These are phyloP conservation scores for Pulveroboletus ravenelii DNA, from an alignment of 768 basidiomycete genomes.

Conservation along the genomic window DNA sequence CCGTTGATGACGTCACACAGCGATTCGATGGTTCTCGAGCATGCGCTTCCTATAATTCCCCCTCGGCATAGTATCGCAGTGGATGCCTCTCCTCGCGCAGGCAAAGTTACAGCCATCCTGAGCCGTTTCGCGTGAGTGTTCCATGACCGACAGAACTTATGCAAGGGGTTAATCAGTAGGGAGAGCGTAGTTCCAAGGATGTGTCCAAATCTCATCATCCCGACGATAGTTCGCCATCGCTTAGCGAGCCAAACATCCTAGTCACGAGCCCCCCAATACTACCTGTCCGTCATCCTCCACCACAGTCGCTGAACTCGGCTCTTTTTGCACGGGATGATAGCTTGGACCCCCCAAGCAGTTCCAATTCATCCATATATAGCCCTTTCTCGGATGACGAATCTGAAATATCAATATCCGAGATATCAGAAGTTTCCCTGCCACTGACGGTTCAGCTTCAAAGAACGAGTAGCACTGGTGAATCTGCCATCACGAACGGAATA, in stretches of 20 bases:
- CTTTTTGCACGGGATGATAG: conserved; percentile 23
- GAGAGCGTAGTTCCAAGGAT: conserved; percentile 19
- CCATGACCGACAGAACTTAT: neutral
- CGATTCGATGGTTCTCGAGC: conserved; percentile 15
- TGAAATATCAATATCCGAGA: conserved; percentile 18
- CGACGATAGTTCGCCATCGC: conserved; percentile 15
- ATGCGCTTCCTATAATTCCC: conserved; percentile 11
- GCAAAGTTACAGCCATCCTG: conserved; percentile 38
- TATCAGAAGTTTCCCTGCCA: conserved; percentile 13
- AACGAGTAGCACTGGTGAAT: conserved; percentile 3
- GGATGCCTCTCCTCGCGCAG: conserved; percentile 7
- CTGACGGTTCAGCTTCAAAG: conserved; percentile 7
- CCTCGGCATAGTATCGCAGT: conserved; percentile 9
- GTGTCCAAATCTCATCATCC: conserved; percentile 8
- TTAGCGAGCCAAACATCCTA: conserved; percentile 24
- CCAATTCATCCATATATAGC: conserved; percentile 21
- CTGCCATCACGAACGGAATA: neutral
- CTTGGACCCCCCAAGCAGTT: conserved; percentile 16
- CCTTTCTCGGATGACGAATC: conserved; percentile 32
- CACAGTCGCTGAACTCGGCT: conserved; percentile 6
- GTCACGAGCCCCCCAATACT: conserved; percentile 19
- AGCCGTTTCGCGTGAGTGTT: conserved; percentile 28
- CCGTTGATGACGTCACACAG: conserved; percentile 17
- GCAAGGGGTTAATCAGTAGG: neutral
- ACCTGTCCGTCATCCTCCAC: conserved; percentile 19